Percentiles rank a stretch among this genome's conserved stretches.
phyloP scores from a whole-genome alignment of 305 asterid species.

The Fraxinus baroniana region DNA sequence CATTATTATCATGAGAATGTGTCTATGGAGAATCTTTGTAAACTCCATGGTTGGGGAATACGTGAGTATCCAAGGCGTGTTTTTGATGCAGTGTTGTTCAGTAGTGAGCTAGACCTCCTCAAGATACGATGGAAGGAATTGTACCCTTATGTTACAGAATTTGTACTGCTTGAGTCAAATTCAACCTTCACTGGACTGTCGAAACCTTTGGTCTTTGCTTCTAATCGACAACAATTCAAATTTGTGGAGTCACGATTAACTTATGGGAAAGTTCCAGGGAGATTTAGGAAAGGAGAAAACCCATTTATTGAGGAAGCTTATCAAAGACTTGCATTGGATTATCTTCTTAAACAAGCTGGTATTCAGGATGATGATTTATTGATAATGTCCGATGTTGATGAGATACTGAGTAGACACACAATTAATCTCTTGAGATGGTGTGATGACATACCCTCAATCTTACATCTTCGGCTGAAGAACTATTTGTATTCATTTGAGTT shows the following conservation, averaged over 20 bases:
- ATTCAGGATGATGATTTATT: conserved; percentile 18
- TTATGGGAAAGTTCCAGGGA: conserved; percentile 31
- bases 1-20: conserved; percentile 31
- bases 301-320: conserved; percentile 20
- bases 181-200: conserved; percentile 32
- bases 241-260: conserved; percentile 29
- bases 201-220: conserved; percentile 24
- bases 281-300: conserved; percentile 29
- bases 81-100: conserved; percentile 29
- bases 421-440: conserved; percentile 24
- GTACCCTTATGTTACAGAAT: conserved; percentile 29
- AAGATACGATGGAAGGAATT: conserved; percentile 33
- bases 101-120: conserved; percentile 28
- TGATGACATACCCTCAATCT: conserved; percentile 18
- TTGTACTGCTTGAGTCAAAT: conserved; percentile 31
- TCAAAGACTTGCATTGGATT: conserved; percentile 17
- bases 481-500: conserved; percentile 26
- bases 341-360: conserved; percentile 16
- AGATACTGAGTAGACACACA: conserved; percentile 16
- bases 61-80: conserved; percentile 31
- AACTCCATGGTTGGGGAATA: conserved; percentile 32
- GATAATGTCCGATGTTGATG: conserved; percentile 23
- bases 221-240: conserved; percentile 22
- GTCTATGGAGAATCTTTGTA: conserved; percentile 32
- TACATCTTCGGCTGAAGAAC: conserved; percentile 25